phyloP scores from a whole-genome alignment of 2,329 filamentous ascomycete species.

The Hymenoscyphus fraxineus region DNA sequence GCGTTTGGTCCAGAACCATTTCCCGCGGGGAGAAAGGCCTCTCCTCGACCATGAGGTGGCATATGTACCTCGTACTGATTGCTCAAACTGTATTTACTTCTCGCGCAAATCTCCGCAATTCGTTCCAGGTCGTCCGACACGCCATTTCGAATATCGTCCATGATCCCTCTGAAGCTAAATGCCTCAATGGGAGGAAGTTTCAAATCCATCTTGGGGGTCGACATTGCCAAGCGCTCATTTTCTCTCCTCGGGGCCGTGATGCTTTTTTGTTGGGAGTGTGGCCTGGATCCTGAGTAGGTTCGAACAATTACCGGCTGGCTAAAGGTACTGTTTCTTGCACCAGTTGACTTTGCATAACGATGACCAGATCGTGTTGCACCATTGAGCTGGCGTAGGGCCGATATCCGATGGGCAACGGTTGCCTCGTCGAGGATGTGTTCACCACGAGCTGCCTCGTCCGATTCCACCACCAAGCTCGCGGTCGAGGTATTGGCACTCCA shows the following conservation, averaged over 20 bases:
- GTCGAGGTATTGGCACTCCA: conserved; percentile 34
- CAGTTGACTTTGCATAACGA: conserved; percentile 53
- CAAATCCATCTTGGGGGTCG: conserved; percentile 32
- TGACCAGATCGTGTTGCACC: conserved; percentile 37
- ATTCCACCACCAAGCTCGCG: conserved; percentile 33
- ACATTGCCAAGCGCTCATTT: conserved; percentile 24
- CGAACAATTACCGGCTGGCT: conserved; percentile 64
- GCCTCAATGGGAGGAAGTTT: conserved; percentile 59
- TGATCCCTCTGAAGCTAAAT: conserved; percentile 62
- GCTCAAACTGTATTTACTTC: conserved; percentile 60
- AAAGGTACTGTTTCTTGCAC: conserved; percentile 53
- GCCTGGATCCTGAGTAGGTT: conserved; percentile 53
- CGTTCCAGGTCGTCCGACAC: conserved; percentile 58
- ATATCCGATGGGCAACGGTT: conserved; percentile 54
- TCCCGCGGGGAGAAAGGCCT: conserved; percentile 41
- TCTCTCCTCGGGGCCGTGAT: conserved; percentile 29
- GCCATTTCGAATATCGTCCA: conserved; percentile 49
- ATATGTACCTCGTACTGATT: conserved; percentile 66
- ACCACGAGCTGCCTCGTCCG: conserved; percentile 34
- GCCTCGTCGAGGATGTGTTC: conserved; percentile 47
- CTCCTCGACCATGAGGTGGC: conserved; percentile 56
- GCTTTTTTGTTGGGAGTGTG: conserved; percentile 32
- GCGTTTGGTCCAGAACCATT: conserved; percentile 23
- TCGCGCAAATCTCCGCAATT: conserved; percentile 64
- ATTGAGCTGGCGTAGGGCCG: conserved; percentile 57